Base-by-base conservation (phyloP, 352 stramenopile species). In the Peronospora belbahrii region DNA sequence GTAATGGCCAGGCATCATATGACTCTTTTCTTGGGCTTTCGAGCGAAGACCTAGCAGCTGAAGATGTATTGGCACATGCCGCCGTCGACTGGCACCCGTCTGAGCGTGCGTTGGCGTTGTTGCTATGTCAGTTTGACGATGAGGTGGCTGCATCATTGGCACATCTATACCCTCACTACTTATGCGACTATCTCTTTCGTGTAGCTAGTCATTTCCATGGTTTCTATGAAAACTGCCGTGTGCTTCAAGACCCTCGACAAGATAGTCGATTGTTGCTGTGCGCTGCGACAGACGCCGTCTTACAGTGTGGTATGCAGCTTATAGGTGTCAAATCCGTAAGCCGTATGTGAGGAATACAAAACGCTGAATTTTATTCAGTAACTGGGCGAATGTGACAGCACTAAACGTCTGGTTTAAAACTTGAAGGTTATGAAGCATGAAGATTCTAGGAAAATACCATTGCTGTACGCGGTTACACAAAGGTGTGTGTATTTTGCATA, bases 141-240 rank as follows among this genome's bases (percentile, higher is more conserved):
- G 81, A 88, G 50, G 64, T 90, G 13, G 41, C 62, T 5, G 46
- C 59, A 8, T 59, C 75, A 10, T 55, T 85, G 43, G 56, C 65
- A 11, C 69, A 89, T 15, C 57, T 88, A 53, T 72, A 80, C 34
- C 76, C 81, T 35, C 78, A 90, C 47, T 77, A 76, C 33, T 49
- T 93, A 42, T 88, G 78, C 57, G 78, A 89, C 50, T 93, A 90
- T 46, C 52, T 93, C 17, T 93, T 87, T 59, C 74, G 78, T 39
- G 64, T 93, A 35, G 74, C 75, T 15, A 65, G 61, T 42, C 70
- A 87, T 20, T 90, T 93, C 59, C 81, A 93, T 53, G 54, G 57
- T 13, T 93, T 93, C 36, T 90, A 90, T 40, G 78, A 90, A 55
- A 69, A 80, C 20, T 93, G 81, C 47, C 78, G 73, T 14, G 81